A percentile compares a stretch with the other conserved stretches of the same genome.
phyloP scores from a whole-genome alignment of 768 basidiomycete genomes.

The Lentinus tigrinus region DNA sequence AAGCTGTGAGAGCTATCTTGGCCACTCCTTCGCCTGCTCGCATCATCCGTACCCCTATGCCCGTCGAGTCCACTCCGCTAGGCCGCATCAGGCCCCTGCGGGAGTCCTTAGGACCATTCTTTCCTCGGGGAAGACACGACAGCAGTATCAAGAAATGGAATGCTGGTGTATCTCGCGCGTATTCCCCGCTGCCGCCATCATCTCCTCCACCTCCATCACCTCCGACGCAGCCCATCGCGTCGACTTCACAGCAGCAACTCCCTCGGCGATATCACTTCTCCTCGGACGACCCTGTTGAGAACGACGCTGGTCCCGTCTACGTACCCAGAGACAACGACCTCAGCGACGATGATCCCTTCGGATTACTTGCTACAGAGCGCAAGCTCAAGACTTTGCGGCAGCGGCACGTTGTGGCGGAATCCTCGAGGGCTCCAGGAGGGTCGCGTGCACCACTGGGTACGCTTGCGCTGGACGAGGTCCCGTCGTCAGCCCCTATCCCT shows the following conservation, averaged over 20 bases:
- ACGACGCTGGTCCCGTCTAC: constrained; percentile 2
- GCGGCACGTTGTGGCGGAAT: neutral
- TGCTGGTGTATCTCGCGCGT: constrained; percentile 5
- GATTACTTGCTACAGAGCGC: constrained; percentile 26
- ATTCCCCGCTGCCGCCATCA: constrained; percentile 28
- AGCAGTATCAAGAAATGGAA: constrained; percentile 11
- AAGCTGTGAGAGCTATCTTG: constrained; percentile 4
- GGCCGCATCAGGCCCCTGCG: constrained; percentile 6
- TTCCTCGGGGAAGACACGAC: constrained; percentile 4
- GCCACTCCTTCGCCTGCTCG: constrained; percentile 59
- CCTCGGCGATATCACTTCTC: neutral
- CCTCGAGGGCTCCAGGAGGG: constrained; percentile 1
- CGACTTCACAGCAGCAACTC: neutral
- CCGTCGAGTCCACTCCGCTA: constrained; percentile 14
- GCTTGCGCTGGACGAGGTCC: constrained; percentile 13
- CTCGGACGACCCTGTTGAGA: constrained; percentile 4
- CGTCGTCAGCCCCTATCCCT: constrained; percentile 10
- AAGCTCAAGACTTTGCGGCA: constrained; percentile 22
- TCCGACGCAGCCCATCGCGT: constrained; percentile 2
- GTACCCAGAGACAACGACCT: neutral
- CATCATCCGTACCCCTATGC: constrained; percentile 60
- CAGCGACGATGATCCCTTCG: constrained; percentile 28
- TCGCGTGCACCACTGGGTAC: constrained; percentile 22
- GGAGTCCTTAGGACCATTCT: neutral
- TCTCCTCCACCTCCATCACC: constrained; percentile 19